Percentiles rank a stretch among this genome's conserved stretches.
Evolutionary conservation across 805 yeast species (phyloP).

Genomic region (Candida peoriensis): DNA sequence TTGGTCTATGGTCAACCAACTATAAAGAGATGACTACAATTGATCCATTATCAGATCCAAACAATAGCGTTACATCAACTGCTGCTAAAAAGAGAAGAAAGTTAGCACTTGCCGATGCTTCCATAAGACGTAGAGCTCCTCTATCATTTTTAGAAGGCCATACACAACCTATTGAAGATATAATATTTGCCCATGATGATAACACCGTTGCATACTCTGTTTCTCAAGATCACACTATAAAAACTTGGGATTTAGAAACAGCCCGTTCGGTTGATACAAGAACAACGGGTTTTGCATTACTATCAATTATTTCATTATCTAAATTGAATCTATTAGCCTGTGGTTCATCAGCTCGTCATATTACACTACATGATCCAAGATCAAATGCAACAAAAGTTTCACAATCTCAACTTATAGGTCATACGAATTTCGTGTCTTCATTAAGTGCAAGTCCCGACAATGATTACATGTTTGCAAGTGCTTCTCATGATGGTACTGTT

Average conservation of each 20-base stretch:
- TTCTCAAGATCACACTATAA: conserved; percentile 91
- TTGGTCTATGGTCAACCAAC: conserved; percentile 87
- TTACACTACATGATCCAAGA: conserved; percentile 90
- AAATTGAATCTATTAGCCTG: conserved; percentile 69
- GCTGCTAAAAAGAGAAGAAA: conserved; percentile 87
- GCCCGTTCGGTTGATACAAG: conserved; percentile 81
- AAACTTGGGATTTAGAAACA: conserved; percentile 95
- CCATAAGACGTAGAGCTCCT: conserved; percentile 78
- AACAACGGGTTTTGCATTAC: conserved; percentile 77
- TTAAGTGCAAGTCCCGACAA: conserved; percentile 71
- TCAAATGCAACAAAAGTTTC: conserved; percentile 52
- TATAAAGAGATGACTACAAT: conserved; percentile 76
- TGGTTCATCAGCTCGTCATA: conserved; percentile 98
- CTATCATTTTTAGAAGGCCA: conserved; percentile 77
- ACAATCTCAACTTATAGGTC: conserved; percentile 79
- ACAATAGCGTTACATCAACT: conserved; percentile 53
- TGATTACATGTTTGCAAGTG: conserved; percentile 80
- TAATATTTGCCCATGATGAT: conserved; percentile 69
- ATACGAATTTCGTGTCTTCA: conserved; percentile 83
- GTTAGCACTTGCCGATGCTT: conserved; percentile 69
- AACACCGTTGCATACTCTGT: conserved; percentile 85
- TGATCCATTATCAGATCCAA: conserved; percentile 40
- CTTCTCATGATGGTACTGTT: conserved; percentile 94
- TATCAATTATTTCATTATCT: conserved; percentile 68
- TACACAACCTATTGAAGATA: conserved; percentile 81